Evolutionary conservation across 139 green algal genomes (phyloP), one percentile per base, ranked within the genome.

Genomic region (Microglena sp.): DNA sequence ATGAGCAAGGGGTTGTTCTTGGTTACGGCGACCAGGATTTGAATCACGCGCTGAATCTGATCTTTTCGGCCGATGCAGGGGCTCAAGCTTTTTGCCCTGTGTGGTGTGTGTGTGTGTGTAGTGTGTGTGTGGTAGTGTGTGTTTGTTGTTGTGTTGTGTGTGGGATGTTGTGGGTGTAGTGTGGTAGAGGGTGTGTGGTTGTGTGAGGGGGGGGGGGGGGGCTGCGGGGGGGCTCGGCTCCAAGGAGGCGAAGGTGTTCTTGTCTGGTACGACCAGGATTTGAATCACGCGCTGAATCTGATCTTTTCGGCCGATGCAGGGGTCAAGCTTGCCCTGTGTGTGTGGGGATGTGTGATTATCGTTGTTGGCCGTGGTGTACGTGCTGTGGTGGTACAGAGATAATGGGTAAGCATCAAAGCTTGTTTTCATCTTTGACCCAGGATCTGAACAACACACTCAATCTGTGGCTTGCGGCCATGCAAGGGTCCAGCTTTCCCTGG

Each of bases 201-300:
- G n/a, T n/a, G n/a, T n/a, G n/a, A n/a, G n/a, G n/a, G n/a, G n/a
- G n/a, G n/a, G n/a, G n/a, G n/a, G n/a, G n/a, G n/a, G n/a, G n/a
- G n/a, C n/a, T n/a, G n/a, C n/a, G n/a, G n/a, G n/a, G n/a, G n/a
- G n/a, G n/a, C n/a, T n/a, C n/a, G n/a, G n/a, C n/a, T n/a, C n/a
- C n/a, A n/a, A n/a, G n/a, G n/a, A n/a, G n/a, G n/a, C n/a, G n/a
- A n/a, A n/a, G n/a, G n/a, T n/a, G n/a, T n/a, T n/a, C n/a, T n/a
- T n/a, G n/a, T n/a, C 92, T 97, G 40, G 93, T 99, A 54, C 93
- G 82, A 28, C 94, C 73, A 99, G 82, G 67, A 99, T 98, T 82
- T 99, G 94, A 31, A 91, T 98, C 31, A 99, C 94, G 58, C 94
- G 88, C 83, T 96, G 85, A 70, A 99, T 99, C 86, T 99, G 89